Base-by-base conservation (phyloP, 1,139 yeast species). In the Taphrina deformans region DNA sequence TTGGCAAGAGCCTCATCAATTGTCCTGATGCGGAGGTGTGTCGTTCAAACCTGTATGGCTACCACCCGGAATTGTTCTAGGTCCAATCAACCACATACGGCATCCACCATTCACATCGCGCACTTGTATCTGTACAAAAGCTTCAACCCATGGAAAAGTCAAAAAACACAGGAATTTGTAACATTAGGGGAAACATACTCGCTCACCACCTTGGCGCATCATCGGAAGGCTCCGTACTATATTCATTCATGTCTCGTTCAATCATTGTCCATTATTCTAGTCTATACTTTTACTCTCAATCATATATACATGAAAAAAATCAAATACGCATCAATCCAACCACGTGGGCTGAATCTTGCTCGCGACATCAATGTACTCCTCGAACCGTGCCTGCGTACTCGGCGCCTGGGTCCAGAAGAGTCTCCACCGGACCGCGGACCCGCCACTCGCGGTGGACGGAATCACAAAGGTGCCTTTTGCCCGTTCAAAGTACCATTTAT, bases 401-500 rank as follows among this genome's bases (percentile, higher is more conserved):
- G 0, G 92, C 91, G 4, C 87, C 82, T 79, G 85, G 87, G 72
- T 88, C 88, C 68, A 86, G 76, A 69, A 84, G 81, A 95, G 95
- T 88, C 31, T 80, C 79, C 3, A 88, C 79, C 23, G 78, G 80
- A 0, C 81, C 80, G 24, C 79, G 73, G 59, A 83, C 81, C 67
- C 84, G 26, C 12, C n/a, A 6, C 14, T 48, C 53, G 33, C 6
- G 24, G 40, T 21, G 14, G 55, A 14, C 14, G 58, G 40, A 38
- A 59, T 29, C 41, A 38, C 24, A 10, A 41, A 50, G 12, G 89
- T 85, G 0, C 97, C 97, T 44, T 82, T 79, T 58, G 96, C 87
- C 69, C 99, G 80, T 72, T 93, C 98, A 75, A 92, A 93, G 74
- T 93, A 93, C 99, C 99, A 93, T 72, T 91, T 91, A 77, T 93